Conservation (phyloP, 108 stramenopile species). For the Skeletonema tropicum region DNA sequence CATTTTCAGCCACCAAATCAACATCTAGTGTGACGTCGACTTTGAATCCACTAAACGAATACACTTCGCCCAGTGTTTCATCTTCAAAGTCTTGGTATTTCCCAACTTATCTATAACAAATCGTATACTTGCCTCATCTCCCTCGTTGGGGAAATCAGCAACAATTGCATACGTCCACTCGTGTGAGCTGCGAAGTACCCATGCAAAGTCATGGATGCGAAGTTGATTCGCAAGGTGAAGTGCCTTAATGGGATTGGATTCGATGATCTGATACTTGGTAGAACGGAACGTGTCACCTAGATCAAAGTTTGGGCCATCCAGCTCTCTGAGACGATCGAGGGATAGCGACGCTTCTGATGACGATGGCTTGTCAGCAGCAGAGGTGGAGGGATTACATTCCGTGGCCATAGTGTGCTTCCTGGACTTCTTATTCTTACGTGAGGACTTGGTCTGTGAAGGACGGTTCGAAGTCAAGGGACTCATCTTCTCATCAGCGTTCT, state of each 20-base stretch:
- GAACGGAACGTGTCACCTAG: background rate
- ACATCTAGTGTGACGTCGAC: too few relatives aligned
- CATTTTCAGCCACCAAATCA: too few relatives aligned
- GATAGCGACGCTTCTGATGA: background rate
- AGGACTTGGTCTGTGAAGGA: background rate
- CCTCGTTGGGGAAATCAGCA: conserved; percentile 8
- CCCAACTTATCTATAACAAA: too few relatives aligned
- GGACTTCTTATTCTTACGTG: background rate
- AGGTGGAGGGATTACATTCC: background rate
- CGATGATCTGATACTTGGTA: background rate
- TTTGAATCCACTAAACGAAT: conserved; percentile 15
- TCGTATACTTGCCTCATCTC: conserved; percentile 7
- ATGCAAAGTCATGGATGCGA: conserved; percentile 20
- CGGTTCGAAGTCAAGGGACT: background rate
- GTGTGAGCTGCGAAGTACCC: background rate
- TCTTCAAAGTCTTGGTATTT: conserved; percentile 9
- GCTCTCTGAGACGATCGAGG: background rate
- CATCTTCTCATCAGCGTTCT: background rate
- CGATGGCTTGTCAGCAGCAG: background rate
- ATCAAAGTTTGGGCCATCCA: background rate
- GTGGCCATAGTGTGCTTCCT: background rate
- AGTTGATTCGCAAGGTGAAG: background rate
- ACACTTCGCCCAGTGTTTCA: conserved; percentile 20
- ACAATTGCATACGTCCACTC: conserved; percentile 16
- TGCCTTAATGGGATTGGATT: background rate